Evolutionary conservation across 768 basidiomycete genomes (phyloP).

Genomic region (Rubroboletus satanas): DNA sequence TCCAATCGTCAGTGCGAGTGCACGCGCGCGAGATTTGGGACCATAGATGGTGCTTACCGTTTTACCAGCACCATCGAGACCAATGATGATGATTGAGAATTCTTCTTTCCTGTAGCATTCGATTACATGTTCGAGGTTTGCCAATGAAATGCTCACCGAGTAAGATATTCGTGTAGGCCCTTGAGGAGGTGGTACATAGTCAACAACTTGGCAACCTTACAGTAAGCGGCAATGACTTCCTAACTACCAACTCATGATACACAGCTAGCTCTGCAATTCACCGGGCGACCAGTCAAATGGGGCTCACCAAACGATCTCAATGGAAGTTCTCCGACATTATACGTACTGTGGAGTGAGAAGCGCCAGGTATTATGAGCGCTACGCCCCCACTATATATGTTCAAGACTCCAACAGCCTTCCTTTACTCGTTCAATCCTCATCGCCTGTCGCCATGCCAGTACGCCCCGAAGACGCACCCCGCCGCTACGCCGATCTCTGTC

Average conservation of each 20-base stretch:
- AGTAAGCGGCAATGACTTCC: neutral
- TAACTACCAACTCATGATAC: neutral
- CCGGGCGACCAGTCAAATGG: neutral
- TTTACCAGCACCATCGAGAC: constrained; percentile 90
- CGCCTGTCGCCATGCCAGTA: neutral
- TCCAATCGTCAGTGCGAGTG: neutral
- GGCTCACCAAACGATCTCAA: neutral
- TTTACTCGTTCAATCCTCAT: no score
- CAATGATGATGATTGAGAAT: constrained; percentile 93
- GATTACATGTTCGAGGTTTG: neutral
- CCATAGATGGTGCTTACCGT: constrained; percentile 46
- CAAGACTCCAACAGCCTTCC: neutral
- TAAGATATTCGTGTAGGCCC: constrained; percentile 87
- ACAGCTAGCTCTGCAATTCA: neutral
- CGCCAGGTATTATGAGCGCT: neutral
- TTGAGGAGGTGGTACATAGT: constrained; percentile 92
- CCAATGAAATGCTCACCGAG: constrained; percentile 47
- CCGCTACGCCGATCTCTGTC: constrained; percentile 7
- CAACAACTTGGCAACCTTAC: neutral
- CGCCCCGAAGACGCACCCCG: constrained; percentile 1
- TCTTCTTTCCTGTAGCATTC: constrained; percentile 66
- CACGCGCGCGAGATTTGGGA: no score
- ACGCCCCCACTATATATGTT: neutral
- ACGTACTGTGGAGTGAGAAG: neutral
- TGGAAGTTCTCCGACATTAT: neutral